Evolutionary conservation across 2,329 filamentous ascomycete genomes (phyloP).

Genomic region (Waltergamsia citrina): DNA sequence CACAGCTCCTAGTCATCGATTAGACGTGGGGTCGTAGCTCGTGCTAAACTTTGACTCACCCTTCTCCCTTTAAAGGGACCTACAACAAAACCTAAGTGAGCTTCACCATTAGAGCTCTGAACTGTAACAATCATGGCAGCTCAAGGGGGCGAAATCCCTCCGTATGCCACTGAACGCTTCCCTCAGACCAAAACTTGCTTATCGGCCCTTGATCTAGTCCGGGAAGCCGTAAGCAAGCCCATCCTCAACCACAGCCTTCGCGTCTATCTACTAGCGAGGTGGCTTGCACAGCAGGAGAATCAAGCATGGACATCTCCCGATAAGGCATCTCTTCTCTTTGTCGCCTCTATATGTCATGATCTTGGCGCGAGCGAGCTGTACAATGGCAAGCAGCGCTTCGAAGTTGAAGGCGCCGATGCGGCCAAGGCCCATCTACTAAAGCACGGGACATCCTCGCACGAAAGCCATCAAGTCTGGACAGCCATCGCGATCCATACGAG

Average conservation of each 20-base stretch:
- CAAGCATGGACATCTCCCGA: constrained; percentile 5
- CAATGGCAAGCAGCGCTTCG: constrained; percentile 22
- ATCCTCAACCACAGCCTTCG: constrained; percentile 19
- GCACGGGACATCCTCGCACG: constrained; percentile 12
- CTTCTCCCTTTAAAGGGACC: too few species aligned
- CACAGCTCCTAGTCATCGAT: too few species aligned
- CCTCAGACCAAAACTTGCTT: background rate
- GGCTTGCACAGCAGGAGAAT: constrained; percentile 11
- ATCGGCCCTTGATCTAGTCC: background rate
- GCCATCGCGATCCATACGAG: constrained; percentile 24
- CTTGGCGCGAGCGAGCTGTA: constrained; percentile 18
- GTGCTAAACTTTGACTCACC: too few species aligned
- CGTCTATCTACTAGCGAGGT: constrained; percentile 15
- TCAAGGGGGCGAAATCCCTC: too few species aligned
- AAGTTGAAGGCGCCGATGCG: constrained; percentile 20
- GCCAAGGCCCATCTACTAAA: constrained; percentile 16
- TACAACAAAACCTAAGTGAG: too few species aligned
- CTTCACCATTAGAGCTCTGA: too few species aligned
- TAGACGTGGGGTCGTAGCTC: too few species aligned
- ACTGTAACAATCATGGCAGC: too few species aligned
- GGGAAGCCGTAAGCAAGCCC: constrained; percentile 10
- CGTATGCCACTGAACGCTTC: background rate
- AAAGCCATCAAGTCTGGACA: constrained; percentile 20
- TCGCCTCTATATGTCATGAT: constrained; percentile 24
- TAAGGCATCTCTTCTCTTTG: constrained; percentile 16